Base-by-base conservation (phyloP, 2,329 filamentous ascomycete species). In the Cladosporium sp. region DNA sequence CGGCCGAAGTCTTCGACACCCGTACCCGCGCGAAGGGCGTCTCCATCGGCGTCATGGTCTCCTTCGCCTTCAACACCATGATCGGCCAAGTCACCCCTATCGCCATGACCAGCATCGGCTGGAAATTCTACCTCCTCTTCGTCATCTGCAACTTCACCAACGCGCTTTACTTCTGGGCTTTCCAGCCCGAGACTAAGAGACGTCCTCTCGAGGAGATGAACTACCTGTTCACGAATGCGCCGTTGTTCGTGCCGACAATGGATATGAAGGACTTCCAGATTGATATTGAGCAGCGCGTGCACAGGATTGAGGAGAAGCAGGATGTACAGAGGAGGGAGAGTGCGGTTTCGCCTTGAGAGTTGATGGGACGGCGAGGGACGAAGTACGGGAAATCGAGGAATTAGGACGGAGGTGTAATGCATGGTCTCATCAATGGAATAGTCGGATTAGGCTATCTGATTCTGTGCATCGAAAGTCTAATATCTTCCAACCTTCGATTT, bases 61-160 rank as follows among this genome's bases (percentile, higher is more conserved):
- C 60, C 24, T 91, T 88, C 70, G 87, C 87, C 1, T 90, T 89
- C 76, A 90, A 89, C 74, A 89, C 87, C 28, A 83, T 90, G 81
- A 89, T 90, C 57, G 86, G 85, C 1, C 84, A 88, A 69, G 80
- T 86, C 9, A 89, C 86, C 0, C 81, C 81, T 2, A 82, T 84
- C 42, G 84, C 83, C 1, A 81, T 87, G 71, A 70, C 72, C 3
- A 70, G 70, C 17, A 75, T 83, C n/a, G 76, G 79, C 5, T 87
- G 80, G 69, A 73, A 69, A 42, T 86, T 74, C 67, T 87, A 86
- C 66, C 74, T 83, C 55, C 67, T 88, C 13, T 89, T 88, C 59
- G 75, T 89, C 66, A 73, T 88, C 32, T 87, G 86, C 70, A 89
- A 89, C 69, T 83, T 87, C 65, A 86, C 83, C 24, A 87, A 87